Percentiles rank a stretch among this genome's conserved stretches.
Conservation (phyloP, 805 yeast species). For the Candida tibetensis region DNA sequence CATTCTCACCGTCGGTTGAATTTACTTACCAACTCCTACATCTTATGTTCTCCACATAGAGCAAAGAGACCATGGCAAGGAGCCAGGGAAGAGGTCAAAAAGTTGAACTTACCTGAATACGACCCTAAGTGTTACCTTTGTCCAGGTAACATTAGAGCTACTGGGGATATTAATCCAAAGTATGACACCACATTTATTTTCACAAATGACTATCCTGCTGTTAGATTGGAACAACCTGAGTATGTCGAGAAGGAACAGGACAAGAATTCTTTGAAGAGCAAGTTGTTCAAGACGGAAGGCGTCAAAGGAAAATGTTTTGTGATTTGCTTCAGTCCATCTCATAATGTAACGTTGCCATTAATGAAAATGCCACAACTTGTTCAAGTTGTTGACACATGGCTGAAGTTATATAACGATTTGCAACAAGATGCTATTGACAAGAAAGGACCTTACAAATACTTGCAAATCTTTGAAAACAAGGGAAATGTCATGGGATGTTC, state of each 20-base stretch:
- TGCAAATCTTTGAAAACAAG: slow-evolving; percentile 75
- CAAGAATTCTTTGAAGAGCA: slow-evolving; percentile 28
- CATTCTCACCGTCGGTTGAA: slow-evolving; percentile 69
- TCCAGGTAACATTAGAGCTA: slow-evolving; percentile 66
- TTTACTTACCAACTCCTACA: slow-evolving; percentile 66
- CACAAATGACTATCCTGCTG: slow-evolving; percentile 71
- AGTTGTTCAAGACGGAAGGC: slow-evolving; percentile 52
- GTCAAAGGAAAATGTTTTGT: slow-evolving; percentile 69
- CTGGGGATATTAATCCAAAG: slow-evolving; percentile 56
- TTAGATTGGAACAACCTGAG: slow-evolving; percentile 54
- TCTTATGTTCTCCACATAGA: slow-evolving; percentile 72
- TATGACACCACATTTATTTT: slow-evolving; percentile 59
- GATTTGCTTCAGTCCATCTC: slow-evolving; percentile 70
- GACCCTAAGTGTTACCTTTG: slow-evolving; percentile 70
- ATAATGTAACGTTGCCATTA: slow-evolving; percentile 61
- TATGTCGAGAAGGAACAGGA: slow-evolving; percentile 21
- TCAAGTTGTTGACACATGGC: slow-evolving; percentile 62
- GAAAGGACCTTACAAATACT: slow-evolving; percentile 50
- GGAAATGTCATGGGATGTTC: slow-evolving; percentile 83
- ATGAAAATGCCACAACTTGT: slow-evolving; percentile 47
- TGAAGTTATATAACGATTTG: slow-evolving; percentile 45
- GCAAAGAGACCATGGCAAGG: slow-evolving; percentile 83
- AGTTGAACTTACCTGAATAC: slow-evolving; percentile 46
- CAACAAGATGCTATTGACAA: slow-evolving; percentile 33
- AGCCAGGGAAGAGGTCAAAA: slow-evolving; percentile 52